Evolutionary conservation across 495 filamentous ascomycete genomes (phyloP), one percentile per base, ranked within the genome.

Genomic region (Xylaria bambusicola): DNA sequence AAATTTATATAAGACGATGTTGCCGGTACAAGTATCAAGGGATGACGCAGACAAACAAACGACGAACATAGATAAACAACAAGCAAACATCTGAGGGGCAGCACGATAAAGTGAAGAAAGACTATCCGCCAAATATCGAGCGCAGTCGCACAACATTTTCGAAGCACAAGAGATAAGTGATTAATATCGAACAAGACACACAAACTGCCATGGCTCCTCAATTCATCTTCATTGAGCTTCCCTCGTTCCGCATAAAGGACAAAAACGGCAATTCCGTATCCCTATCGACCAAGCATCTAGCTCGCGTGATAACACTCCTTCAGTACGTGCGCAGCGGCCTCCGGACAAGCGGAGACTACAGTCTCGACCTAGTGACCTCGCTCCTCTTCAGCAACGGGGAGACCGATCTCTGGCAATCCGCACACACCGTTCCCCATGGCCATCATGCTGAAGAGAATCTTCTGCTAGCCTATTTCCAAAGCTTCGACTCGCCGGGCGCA

Each of bases 221-320:
- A 48, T 70, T 70, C 46, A 62, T 70, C 52, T 70, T 62, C 59
- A 51, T 70, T 52, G 67, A 70, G 65, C 63, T 70, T 5, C 67
- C 67, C 20, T 64, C 62, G 33, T 70, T 70, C 56, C 65, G 62
- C 49, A 48, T 66, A 29, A 68, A 64, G 50, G 60, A 68, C 45
- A 64, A 60, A 48, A 64, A 33, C 41, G 65, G 63, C 5, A 56
- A 68, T 8, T 26, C 52, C 0, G 61, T 70, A 24, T 52, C 57
- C 23, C 48, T 70, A 26, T 66, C 58, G 52, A 66, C 58, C 36
- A 24, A 21, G 1, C 67, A 70, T 13, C 52, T 70, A 0, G 62
- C 65, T 1, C 61, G 65, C 1, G 36, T 68, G 5, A 31, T 58
- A 48, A 61, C 65, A 2, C 36, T 62, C 2, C 67, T 68, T 23